A percentile compares a stretch with the other conserved stretches of the same genome.
Conservation (phyloP, 1,139 yeast genomes). For the Geotrichum carabidarum region DNA sequence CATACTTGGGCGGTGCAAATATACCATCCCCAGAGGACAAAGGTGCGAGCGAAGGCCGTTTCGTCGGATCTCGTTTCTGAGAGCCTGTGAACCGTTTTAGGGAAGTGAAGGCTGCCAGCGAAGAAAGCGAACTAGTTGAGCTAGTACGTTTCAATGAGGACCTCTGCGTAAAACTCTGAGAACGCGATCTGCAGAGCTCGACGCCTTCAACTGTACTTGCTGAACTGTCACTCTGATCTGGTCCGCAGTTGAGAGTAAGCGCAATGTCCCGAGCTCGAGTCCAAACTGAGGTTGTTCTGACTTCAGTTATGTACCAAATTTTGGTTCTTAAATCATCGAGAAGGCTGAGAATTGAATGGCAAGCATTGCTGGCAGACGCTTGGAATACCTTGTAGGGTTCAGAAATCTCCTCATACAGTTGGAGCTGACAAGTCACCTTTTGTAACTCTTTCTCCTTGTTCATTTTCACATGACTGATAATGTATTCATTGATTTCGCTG, state of each 20-base stretch:
- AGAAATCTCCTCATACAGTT: constrained; percentile 22
- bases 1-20: constrained; percentile 35
- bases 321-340: constrained; percentile 27
- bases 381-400: constrained; percentile 26
- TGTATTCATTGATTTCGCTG: constrained; percentile 24
- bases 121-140: constrained; percentile 14
- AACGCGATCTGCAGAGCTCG: background rate
- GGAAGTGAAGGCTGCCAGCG: constrained; percentile 23
- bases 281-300: constrained; percentile 31
- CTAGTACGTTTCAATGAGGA: constrained; percentile 15
- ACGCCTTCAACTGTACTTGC: background rate
- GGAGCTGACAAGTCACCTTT: constrained; percentile 19
- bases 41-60: constrained; percentile 29
- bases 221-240: background rate
- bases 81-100: constrained; percentile 29
- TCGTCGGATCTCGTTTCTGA: constrained; percentile 26
- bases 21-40: constrained; percentile 26
- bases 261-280: constrained; percentile 33
- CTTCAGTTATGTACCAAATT: constrained; percentile 37
- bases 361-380: constrained; percentile 20
- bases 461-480: constrained; percentile 22
- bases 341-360: constrained; percentile 19
- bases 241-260: constrained; percentile 17
- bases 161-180: background rate
- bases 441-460: constrained; percentile 23